A percentile compares a stretch with the other conserved stretches of the same genome.
These are phyloP conservation scores for Thecaphora frezii DNA, from an alignment of 1,284 basidiomycete genomes.

Conservation along the genomic window DNA sequence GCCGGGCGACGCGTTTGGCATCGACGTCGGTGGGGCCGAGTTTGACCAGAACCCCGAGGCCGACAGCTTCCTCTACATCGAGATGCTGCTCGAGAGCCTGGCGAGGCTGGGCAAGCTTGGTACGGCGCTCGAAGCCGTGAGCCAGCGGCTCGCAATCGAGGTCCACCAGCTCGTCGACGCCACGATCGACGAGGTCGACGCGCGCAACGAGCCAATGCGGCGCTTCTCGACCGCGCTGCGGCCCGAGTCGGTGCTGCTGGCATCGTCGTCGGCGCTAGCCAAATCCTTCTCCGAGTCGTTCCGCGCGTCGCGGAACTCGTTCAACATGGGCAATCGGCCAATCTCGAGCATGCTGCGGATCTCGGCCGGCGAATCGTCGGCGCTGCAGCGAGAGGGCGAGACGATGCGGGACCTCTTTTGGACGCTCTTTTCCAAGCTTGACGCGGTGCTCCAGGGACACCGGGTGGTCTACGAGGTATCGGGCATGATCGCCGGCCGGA, in stretches of 20 bases:
- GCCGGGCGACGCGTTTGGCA: constrained; percentile 8
- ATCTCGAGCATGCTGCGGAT: constrained; percentile 32
- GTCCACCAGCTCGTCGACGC: constrained; percentile 81
- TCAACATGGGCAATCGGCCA: constrained; percentile 25
- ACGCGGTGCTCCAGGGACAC: constrained; percentile 91
- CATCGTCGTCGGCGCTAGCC: constrained; percentile 39
- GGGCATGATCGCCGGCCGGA: constrained; percentile 34
- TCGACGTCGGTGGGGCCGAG: constrained; percentile 5
- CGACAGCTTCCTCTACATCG: constrained; percentile 91
- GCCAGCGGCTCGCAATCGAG: constrained; percentile 81
- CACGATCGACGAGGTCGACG: constrained; percentile 85
- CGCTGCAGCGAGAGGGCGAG: constrained; percentile 50
- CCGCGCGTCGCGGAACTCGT: constrained; percentile 30
- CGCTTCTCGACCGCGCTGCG: constrained; percentile 67
- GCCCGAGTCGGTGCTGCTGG: constrained; percentile 64
- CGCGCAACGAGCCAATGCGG: constrained; percentile 55
- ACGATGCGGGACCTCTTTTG: constrained; percentile 82
- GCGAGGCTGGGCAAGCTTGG: constrained; percentile 87
- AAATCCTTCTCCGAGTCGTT: constrained; percentile 35
- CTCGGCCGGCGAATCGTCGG: constrained; percentile 39
- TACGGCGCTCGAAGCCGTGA: constrained; percentile 77
- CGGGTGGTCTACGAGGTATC: constrained; percentile 85
- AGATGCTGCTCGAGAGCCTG: constrained; percentile 87
- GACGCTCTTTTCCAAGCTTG: constrained; percentile 94
- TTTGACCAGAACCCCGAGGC: constrained; percentile 73